Evolutionary conservation across 306 rosid genomes (phyloP), one percentile per base, ranked within the genome.

Genomic region (Gastrolobium villosum): DNA sequence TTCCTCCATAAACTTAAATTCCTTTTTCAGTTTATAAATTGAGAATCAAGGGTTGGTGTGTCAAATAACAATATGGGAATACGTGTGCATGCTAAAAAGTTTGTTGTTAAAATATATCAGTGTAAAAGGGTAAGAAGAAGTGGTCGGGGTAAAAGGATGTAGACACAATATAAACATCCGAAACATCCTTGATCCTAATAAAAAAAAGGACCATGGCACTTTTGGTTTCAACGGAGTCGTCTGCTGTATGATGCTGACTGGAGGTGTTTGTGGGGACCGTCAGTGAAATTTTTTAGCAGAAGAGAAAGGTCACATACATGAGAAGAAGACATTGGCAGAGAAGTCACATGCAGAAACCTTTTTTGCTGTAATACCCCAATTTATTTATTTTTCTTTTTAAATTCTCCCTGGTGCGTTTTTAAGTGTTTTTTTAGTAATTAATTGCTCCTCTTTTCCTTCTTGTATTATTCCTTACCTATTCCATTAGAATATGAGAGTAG

Each of bases 281-380:
- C 11, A 15, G 20, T 50, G 30, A 74, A 63, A 69, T 11, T 15
- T n/a, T 53, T 31, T 13, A 44, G 50, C 54, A 61, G 50, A 67
- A 62, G 48, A 60, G 56, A 79, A 68, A 74, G 10, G 34, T 69
- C 79, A 79, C 75, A 70, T 62, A 79, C 75, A 70, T 62, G 70
- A 81, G 54, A 76, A 49, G 53, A 75, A 61, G 48, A 45, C 72
- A 48, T 49, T 70, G 61, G 6, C 74, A 50, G 81, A 6, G 36
- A 40, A 44, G 45, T 76, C 85, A 81, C 87, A 70, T 86, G 88
- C 88, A 79, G 20, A 34, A 70, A 34, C 74, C 75, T 65, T 52
- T 62, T 62, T 31, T 73, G 71, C 32, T 46, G 37, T 37, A 5
- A 26, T 74, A 70, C 5, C 36, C n/a, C 37, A 30, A 57, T 20